Base-by-base conservation (phyloP, 768 basidiomycete species). In the Trametes villosa region DNA sequence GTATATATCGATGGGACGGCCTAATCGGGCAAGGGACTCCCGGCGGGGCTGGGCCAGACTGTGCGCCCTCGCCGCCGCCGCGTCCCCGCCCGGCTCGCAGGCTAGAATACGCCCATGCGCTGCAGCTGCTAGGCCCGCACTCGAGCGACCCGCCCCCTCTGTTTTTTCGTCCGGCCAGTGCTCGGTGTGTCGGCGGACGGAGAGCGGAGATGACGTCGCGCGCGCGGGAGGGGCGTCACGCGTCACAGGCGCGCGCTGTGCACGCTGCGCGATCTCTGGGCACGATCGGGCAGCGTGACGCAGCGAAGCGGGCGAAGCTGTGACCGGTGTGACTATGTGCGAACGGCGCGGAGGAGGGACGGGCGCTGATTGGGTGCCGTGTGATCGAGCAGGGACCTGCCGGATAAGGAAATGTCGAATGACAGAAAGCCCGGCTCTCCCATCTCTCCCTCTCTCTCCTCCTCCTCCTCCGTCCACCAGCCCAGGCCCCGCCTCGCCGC, bases 1-100 rank as follows among this genome's bases (percentile, higher is more conserved):
- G 49, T 15, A 4, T 7, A 38, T 34, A 62, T 62, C 54, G 60
- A 60, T 60, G 59, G 47, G 42, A 40, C 34, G 55, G 58, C 40
- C 49, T 33, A 51, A 59, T 59, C 50, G 51, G 51, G 42, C 8
- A 52, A 53, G 22, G 40, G 49, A 27, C 26, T 47, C 31, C 41
- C 42, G 55, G 30, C n/a, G 24, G 34, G 24, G 33, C 40, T 9
- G 20, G 12, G 40, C 41, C 26, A n/a, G 40, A n/a, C 38, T 22
- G 30, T 17, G 36, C n/a, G 26, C 26, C 31, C 36, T 47, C 46
- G n/a, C 27, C 20, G 15, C 46, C 57, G 46, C 30, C 36, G 20
- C 18, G 34, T 22, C 41, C 29, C 45, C 41, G 38, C 15, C 27
- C 24, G 18, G 1, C 9, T 1, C 42, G 8, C 47, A n/a, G n/a